phyloP scores from a whole-genome alignment of 371 early-diverging fungal species.

The Fennellomyces sp. region DNA sequence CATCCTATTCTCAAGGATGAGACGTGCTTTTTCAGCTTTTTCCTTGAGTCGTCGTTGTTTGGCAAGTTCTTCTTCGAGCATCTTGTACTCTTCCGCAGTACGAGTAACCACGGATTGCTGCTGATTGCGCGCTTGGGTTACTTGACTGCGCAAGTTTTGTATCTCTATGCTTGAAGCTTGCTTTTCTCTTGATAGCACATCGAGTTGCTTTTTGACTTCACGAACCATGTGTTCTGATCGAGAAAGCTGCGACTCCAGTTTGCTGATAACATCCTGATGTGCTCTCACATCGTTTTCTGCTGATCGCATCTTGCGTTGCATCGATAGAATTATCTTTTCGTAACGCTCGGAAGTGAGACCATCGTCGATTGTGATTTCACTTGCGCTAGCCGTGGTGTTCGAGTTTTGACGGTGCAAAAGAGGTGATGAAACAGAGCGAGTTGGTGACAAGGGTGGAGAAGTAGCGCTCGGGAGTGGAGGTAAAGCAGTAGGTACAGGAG shows the following conservation, averaged over 20 bases:
- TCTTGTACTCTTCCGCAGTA: constrained; percentile 11
- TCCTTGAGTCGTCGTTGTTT: constrained; percentile 41
- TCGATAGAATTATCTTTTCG: constrained; percentile 40
- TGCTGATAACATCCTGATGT: constrained; percentile 50
- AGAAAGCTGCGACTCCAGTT: constrained; percentile 40
- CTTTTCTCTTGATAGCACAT: constrained; percentile 39
- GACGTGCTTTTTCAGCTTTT: constrained; percentile 51
- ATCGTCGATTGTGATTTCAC: background rate
- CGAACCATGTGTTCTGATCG: constrained; percentile 40
- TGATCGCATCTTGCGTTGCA: constrained; percentile 41
- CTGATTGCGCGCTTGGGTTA: constrained; percentile 27
- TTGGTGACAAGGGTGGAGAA: constrained; percentile 8
- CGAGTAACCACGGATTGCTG: constrained; percentile 2
- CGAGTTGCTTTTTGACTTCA: constrained; percentile 45
- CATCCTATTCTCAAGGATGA: constrained; percentile 51
- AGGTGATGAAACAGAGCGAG: background rate
- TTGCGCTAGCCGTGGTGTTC: constrained; percentile 3
- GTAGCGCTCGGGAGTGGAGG: constrained; percentile 4
- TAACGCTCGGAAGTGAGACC: constrained; percentile 35
- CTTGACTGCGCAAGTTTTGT: constrained; percentile 42
- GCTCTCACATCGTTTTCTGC: constrained; percentile 47
- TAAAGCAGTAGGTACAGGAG: constrained; percentile 43
- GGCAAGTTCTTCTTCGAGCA: constrained; percentile 33
- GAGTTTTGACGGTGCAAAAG: constrained; percentile 22
- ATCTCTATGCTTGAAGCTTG: constrained; percentile 43